These are phyloP conservation scores for Colletotrichum zoysiae DNA, from an alignment of 2,329 filamentous ascomycete genomes.

Conservation along the genomic window DNA sequence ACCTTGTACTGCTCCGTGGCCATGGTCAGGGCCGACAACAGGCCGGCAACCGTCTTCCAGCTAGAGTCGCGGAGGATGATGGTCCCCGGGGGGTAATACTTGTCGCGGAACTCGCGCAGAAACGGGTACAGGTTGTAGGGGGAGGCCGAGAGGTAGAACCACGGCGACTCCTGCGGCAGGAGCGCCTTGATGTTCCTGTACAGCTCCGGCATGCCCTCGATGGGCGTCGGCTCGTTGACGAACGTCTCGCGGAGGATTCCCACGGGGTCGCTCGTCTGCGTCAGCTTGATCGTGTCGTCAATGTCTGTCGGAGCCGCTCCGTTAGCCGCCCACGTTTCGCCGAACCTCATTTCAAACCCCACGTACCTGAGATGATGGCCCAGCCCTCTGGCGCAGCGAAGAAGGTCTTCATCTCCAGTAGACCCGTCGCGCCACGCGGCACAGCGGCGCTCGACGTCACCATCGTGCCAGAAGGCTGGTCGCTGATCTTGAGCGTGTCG, in stretches of 20 bases:
- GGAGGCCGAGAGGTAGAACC: slow-evolving; percentile 94
- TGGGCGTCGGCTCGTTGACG: slow-evolving; percentile 77
- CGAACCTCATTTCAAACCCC: neutral
- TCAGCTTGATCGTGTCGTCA: slow-evolving; percentile 96
- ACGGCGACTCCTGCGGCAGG: slow-evolving; percentile 73
- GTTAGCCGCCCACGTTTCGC: slow-evolving; percentile 33
- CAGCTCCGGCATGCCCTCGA: slow-evolving; percentile 86
- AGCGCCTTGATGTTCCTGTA: slow-evolving; percentile 74
- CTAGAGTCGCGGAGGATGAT: slow-evolving; percentile 87
- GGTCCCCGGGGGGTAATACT: slow-evolving; percentile 81
- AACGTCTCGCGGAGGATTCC: slow-evolving; percentile 90
- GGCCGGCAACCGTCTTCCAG: slow-evolving; percentile 85
- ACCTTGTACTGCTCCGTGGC: slow-evolving; percentile 90
- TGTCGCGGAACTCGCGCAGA: slow-evolving; percentile 78
- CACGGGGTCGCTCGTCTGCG: slow-evolving; percentile 81
- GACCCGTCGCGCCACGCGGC: slow-evolving; percentile 64
- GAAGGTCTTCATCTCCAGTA: slow-evolving; percentile 75
- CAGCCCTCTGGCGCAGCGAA: slow-evolving; percentile 84
- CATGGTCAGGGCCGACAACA: slow-evolving; percentile 83
- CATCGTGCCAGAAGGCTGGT: slow-evolving; percentile 58
- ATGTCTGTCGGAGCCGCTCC: slow-evolving; percentile 69
- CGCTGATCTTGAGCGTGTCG: slow-evolving; percentile 68
- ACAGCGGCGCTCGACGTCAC: slow-evolving; percentile 64
- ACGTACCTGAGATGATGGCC: slow-evolving; percentile 80
- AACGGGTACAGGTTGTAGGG: slow-evolving; percentile 96